Evolutionary conservation across 371 early-diverging fungal species (phyloP).

Genomic region (Lichtheimia ornata): DNA sequence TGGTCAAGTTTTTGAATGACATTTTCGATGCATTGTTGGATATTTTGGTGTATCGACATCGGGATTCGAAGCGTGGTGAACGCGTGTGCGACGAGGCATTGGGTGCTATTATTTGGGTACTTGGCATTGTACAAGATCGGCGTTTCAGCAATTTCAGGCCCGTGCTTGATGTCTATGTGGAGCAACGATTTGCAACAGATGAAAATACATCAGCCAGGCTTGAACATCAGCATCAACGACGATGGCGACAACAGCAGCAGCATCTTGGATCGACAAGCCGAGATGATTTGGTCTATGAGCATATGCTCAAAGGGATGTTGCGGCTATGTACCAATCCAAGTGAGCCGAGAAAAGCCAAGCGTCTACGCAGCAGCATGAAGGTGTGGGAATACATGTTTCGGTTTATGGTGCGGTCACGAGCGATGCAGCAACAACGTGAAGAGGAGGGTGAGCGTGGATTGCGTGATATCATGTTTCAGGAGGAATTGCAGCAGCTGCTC

Average conservation of each 20-base stretch:
- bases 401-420: constrained; percentile 54
- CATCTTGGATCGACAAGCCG: constrained; percentile 6
- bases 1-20: constrained; percentile 68
- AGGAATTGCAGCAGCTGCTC: constrained; percentile 39
- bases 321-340: constrained; percentile 47
- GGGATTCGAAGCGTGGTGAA: constrained; percentile 26
- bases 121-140: constrained; percentile 65
- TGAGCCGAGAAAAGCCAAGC: constrained; percentile 48
- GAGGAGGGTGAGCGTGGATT: constrained; percentile 28
- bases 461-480: constrained; percentile 41
- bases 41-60: constrained; percentile 46
- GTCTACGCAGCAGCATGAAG: constrained; percentile 65
- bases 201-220: constrained; percentile 14
- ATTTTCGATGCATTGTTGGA: constrained; percentile 69
- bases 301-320: constrained; percentile 49
- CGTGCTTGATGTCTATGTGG: constrained; percentile 65
- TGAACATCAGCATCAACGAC: background rate
- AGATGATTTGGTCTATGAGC: constrained; percentile 29
- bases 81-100: constrained; percentile 52
- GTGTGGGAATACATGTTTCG: constrained; percentile 71
- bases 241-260: background rate
- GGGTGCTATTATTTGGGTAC: constrained; percentile 54
- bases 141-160: constrained; percentile 68
- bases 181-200: constrained; percentile 48
- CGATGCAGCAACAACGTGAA: constrained; percentile 35